Conservation (phyloP, 2,329 filamentous ascomycete genomes). For the Exophiala oligosperma region DNA sequence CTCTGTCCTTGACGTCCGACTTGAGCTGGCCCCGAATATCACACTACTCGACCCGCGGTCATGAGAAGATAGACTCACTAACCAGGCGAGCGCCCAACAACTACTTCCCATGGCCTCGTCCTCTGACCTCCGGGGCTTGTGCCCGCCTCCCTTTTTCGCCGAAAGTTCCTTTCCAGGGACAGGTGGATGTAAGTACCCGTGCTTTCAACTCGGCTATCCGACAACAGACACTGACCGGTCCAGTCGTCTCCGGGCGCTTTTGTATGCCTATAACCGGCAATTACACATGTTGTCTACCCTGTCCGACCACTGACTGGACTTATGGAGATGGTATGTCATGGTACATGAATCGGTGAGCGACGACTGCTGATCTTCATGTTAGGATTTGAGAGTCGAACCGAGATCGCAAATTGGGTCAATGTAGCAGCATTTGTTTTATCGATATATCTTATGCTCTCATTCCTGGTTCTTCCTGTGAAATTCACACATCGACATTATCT, state of each 20-base stretch:
- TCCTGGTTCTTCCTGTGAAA: constrained; percentile 76
- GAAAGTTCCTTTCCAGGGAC: constrained; percentile 57
- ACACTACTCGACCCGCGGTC: constrained; percentile 7
- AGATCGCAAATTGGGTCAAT: constrained; percentile 78
- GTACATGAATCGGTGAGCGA: neutral
- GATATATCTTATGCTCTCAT: constrained; percentile 76
- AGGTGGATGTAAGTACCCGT: constrained; percentile 64
- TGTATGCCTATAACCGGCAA: constrained; percentile 53
- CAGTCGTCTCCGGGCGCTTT: constrained; percentile 63
- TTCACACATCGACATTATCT: constrained; percentile 92
- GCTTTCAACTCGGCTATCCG: neutral
- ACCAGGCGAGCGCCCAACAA: constrained; percentile 16
- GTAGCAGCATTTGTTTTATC: constrained; percentile 71
- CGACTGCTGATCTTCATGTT: neutral
- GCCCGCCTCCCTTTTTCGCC: constrained; percentile 70
- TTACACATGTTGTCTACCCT: constrained; percentile 80
- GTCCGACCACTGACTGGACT: constrained; percentile 78
- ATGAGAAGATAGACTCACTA: constrained; percentile 20
- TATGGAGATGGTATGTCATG: constrained; percentile 56
- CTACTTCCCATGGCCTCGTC: constrained; percentile 11
- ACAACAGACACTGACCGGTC: constrained; percentile 33
- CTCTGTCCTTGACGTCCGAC: neutral
- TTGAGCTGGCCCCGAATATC: constrained; percentile 2
- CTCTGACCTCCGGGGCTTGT: constrained; percentile 47
- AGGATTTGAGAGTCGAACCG: constrained; percentile 59